Evolutionary conservation across 1,284 basidiomycete species (phyloP).

Genomic region (Schizophyllum commune): DNA sequence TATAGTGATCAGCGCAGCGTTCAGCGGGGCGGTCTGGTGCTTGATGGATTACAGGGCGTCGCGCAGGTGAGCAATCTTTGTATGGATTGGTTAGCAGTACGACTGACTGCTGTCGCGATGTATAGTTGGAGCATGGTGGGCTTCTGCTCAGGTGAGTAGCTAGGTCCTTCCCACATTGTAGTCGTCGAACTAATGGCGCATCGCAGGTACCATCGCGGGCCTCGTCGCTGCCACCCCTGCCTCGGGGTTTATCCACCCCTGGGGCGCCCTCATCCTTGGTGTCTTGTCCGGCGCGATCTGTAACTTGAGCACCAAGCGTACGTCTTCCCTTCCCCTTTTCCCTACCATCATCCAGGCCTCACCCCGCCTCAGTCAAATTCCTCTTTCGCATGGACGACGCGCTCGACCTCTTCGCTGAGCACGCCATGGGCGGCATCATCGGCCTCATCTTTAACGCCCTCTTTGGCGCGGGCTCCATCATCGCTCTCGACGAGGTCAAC

Average conservation of each 20-base stretch:
- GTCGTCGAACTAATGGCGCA: not conserved
- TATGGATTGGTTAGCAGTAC: not conserved
- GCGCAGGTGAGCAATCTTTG: not conserved
- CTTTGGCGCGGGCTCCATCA: constrained; percentile 28
- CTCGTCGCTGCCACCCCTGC: constrained; percentile 88
- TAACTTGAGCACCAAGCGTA: constrained; percentile 84
- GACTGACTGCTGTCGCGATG: not conserved
- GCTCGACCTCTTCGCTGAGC: constrained; percentile 85
- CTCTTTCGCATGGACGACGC: constrained; percentile 70
- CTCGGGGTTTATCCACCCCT: constrained; percentile 59
- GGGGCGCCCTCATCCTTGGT: constrained; percentile 75
- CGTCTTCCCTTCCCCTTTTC: constrained; percentile 18
- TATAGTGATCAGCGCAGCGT: constrained; percentile 57
- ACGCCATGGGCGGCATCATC: constrained; percentile 85
- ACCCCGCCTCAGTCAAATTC: constrained; percentile 47
- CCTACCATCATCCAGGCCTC: constrained; percentile 11
- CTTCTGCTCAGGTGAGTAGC: constrained; percentile 47
- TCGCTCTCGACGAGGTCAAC: constrained; percentile 72
- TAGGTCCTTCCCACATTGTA: not conserved
- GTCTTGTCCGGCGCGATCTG: constrained; percentile 68
- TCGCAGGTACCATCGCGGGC: constrained; percentile 72
- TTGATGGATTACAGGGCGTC: constrained; percentile 73
- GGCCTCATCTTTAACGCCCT: constrained; percentile 67
- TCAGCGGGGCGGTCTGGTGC: constrained; percentile 85
- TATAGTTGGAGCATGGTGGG: constrained; percentile 81